Percentiles rank a stretch among this genome's conserved stretches.
Conservation (phyloP, 352 stramenopile genomes). For the Phytopythium vexans region DNA sequence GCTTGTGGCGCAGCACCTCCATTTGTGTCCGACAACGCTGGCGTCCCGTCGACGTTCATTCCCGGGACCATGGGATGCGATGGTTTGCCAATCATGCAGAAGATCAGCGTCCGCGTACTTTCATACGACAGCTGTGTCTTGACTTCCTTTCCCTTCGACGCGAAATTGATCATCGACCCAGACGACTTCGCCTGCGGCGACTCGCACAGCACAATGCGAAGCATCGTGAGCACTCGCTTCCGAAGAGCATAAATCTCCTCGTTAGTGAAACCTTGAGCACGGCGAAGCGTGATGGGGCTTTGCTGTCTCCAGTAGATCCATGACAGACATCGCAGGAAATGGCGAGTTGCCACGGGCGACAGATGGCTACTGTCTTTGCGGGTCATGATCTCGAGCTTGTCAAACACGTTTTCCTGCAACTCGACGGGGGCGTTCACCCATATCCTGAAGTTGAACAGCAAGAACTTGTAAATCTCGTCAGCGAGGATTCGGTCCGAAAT, state of each 20-base stretch:
- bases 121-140: conserved; percentile 82
- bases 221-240: conserved; percentile 66
- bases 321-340: conserved; percentile 79
- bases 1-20: conserved; percentile 9
- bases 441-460: conserved; percentile 85
- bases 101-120: conserved; percentile 77
- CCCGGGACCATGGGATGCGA: conserved; percentile 66
- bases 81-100: conserved; percentile 85
- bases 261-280: conserved; percentile 36
- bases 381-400: conserved; percentile 78
- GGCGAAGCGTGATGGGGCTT: conserved; percentile 43
- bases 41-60: conserved; percentile 61
- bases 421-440: conserved; percentile 77
- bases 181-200: conserved; percentile 44
- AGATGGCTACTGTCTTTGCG: conserved; percentile 69
- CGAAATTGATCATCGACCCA: conserved; percentile 51
- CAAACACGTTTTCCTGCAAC: conserved; percentile 69
- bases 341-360: conserved; percentile 69
- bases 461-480: conserved; percentile 80
- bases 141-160: conserved; percentile 52
- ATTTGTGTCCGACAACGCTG: conserved; percentile 34
- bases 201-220: conserved; percentile 80
- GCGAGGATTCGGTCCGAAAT: conserved; percentile 75
- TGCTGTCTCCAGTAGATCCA: conserved; percentile 77
- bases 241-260: conserved; percentile 66